Evolutionary conservation across 768 basidiomycete species (phyloP).

Genomic region (Lactifluus hygrophoroides): DNA sequence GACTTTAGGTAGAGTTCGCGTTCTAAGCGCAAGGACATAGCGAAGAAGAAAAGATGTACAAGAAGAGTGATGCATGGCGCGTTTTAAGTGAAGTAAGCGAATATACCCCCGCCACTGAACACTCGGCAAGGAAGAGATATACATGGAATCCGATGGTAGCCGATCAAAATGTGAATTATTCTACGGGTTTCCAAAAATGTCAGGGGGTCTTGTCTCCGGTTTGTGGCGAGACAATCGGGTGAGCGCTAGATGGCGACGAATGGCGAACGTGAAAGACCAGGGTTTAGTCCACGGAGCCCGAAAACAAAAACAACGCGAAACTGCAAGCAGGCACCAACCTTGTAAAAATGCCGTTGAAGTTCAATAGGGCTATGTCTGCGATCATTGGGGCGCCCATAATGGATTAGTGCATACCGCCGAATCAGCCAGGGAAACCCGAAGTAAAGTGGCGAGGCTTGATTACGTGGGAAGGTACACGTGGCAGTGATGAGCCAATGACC

Average conservation of each 20-base stretch:
- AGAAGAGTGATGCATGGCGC: conserved; percentile 8
- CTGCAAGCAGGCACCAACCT: conserved; percentile 14
- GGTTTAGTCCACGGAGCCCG: neutral
- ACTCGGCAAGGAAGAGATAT: conserved; percentile 9
- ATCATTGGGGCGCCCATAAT: conserved; percentile 18
- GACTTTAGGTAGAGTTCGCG: conserved; percentile 10
- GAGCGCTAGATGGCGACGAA: conserved; percentile 9
- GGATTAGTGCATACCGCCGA: conserved; percentile 10
- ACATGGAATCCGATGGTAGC: conserved; percentile 4
- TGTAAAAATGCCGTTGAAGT: conserved; percentile 15
- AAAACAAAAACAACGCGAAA: conserved; percentile 3
- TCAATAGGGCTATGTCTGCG: conserved; percentile 10
- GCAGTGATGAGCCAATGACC: neutral
- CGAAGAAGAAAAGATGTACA: conserved; percentile 9
- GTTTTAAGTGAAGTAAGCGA: conserved; percentile 17
- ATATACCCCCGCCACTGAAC: conserved; percentile 7
- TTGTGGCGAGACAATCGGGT: conserved; percentile 15
- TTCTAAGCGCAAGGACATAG: conserved; percentile 18
- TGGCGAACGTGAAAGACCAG: conserved; percentile 16
- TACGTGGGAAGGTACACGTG: conserved; percentile 16
- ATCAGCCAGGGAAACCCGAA: neutral
- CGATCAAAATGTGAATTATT: conserved; percentile 5
- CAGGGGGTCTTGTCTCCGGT: conserved; percentile 7
- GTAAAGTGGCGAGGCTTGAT: conserved; percentile 9
- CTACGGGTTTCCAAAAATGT: neutral